Evolutionary conservation across 2,329 filamentous ascomycete genomes (phyloP).

Genomic region (Fusarium mangiferae): DNA sequence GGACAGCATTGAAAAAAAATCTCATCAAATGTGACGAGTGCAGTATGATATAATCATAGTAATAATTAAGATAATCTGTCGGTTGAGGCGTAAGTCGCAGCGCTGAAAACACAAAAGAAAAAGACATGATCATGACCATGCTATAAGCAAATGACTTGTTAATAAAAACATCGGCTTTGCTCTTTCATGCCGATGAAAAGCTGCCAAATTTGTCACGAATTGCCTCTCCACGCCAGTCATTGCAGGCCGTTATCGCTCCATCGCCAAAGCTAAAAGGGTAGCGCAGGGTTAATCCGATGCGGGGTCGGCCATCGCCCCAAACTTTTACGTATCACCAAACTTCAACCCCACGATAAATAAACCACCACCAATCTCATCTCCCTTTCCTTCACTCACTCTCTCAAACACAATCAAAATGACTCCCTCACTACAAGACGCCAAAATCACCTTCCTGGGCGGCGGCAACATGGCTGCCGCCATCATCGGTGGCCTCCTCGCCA

Average conservation of each 20-base stretch:
- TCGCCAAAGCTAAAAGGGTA: constrained; percentile 17
- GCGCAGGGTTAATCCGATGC: constrained; percentile 36
- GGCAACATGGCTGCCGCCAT: constrained; percentile 65
- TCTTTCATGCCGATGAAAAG: neutral
- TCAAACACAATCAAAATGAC: constrained; percentile 34
- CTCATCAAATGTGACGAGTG: neutral
- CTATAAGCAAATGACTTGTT: neutral
- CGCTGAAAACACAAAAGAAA: no score
- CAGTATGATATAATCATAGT: no score
- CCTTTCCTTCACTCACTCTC: neutral
- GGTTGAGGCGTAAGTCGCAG: neutral
- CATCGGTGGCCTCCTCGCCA: constrained; percentile 59
- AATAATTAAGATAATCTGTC: no score
- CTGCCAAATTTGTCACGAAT: neutral
- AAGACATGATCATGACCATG: no score
- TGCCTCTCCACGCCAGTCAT: neutral
- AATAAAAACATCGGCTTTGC: rapidly evolving
- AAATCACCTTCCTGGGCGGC: constrained; percentile 55
- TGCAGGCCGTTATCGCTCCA: constrained; percentile 24
- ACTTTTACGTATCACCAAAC: constrained; percentile 25
- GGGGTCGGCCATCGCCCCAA: constrained; percentile 30
- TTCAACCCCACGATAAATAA: constrained; percentile 22
- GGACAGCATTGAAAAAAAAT: rapidly evolving
- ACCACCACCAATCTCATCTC: neutral
- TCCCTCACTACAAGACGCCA: constrained; percentile 45